phyloP scores from a whole-genome alignment of 352 stramenopile genomes.

The Blastocystis sp. region DNA sequence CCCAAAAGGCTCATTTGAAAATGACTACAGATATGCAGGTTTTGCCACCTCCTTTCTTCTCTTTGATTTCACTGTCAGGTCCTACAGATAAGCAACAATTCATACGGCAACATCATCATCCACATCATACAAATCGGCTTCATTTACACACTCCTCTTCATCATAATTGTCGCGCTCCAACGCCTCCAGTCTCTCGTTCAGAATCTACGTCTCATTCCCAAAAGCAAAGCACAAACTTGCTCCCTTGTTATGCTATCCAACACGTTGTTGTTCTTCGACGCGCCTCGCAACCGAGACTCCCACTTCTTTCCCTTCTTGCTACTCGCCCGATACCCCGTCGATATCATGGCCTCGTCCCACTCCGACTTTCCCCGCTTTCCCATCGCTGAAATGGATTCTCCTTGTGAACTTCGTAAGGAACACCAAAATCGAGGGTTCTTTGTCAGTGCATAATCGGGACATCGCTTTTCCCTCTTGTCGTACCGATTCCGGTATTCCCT shows the following conservation, averaged over 20 bases:
- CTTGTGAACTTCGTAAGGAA: neutral
- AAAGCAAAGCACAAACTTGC: neutral
- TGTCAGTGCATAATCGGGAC: neutral
- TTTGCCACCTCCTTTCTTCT: neutral
- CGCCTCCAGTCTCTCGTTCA: constrained; percentile 42
- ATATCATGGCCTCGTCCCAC: constrained; percentile 36
- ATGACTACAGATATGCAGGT: neutral
- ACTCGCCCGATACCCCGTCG: neutral
- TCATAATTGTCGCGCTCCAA: constrained; percentile 50
- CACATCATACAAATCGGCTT: constrained; percentile 36
- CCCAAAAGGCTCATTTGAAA: too few relatives aligned
- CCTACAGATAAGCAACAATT: neutral
- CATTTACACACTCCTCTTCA: constrained; percentile 38
- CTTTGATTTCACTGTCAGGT: neutral
- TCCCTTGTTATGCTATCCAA: constrained; percentile 22
- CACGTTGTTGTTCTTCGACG: constrained; percentile 24
- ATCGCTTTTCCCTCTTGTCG: neutral
- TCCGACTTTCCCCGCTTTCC: constrained; percentile 21
- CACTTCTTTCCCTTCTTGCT: constrained; percentile 28
- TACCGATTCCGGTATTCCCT: neutral
- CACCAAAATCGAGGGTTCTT: neutral
- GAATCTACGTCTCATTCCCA: neutral
- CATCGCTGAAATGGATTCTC: neutral
- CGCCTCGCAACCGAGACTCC: neutral
- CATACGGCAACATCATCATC: neutral